Percentiles rank a stretch among this genome's conserved stretches.
phyloP scores from a whole-genome alignment of 257 asterid species.

The Solanum piurae region DNA sequence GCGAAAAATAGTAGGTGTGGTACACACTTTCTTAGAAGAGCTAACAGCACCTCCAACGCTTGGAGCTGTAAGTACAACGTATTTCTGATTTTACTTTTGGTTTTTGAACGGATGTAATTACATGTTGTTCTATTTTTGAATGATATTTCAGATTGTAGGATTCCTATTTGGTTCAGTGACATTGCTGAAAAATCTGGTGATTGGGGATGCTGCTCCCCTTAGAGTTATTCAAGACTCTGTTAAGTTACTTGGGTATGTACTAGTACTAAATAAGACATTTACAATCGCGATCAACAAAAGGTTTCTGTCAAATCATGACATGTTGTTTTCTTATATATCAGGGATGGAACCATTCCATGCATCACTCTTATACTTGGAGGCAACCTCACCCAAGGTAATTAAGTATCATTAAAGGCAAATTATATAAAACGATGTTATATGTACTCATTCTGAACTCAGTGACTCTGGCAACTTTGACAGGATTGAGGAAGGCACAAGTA shows the following conservation, averaged over 20 bases:
- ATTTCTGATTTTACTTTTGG: too few species aligned
- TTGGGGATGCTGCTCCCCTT: constrained; percentile 69
- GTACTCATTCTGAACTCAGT: neutral
- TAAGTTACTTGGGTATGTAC: constrained; percentile 55
- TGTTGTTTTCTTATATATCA: neutral
- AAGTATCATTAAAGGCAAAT: neutral
- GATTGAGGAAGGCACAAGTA: constrained; percentile 46
- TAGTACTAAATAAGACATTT: neutral
- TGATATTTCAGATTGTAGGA: constrained; percentile 42
- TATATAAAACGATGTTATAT: neutral
- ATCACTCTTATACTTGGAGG: constrained; percentile 89
- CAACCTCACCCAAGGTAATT: constrained; percentile 68
- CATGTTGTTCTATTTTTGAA: neutral
- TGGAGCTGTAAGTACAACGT: constrained; percentile 39
- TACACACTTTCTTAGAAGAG: constrained; percentile 51
- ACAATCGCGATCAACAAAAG: neutral
- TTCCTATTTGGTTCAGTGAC: constrained; percentile 55
- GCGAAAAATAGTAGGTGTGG: constrained; percentile 13
- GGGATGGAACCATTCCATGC: constrained; percentile 84
- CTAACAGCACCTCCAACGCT: constrained; percentile 65
- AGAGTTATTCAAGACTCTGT: constrained; percentile 55
- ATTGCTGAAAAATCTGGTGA: constrained; percentile 50
- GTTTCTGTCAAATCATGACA: neutral
- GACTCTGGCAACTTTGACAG: constrained; percentile 19
- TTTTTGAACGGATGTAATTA: neutral